Evolutionary conservation across 306 rosid species (phyloP).

Genomic region (Fragaria iinumae): DNA sequence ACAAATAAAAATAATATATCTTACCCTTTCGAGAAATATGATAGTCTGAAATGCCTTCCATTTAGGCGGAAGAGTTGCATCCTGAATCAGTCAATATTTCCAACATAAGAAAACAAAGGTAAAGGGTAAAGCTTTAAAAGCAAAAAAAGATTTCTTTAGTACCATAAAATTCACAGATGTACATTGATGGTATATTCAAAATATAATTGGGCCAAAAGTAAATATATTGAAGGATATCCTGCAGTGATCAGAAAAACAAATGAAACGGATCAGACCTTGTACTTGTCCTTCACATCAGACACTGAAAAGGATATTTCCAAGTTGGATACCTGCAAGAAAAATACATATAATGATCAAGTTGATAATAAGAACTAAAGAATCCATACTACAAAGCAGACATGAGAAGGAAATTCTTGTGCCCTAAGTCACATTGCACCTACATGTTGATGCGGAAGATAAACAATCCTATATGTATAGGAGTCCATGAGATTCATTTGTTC

Average conservation of each 20-base stretch:
- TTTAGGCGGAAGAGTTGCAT: slow-evolving; percentile 69
- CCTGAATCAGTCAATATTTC: slow-evolving; percentile 50
- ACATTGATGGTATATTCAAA: background rate
- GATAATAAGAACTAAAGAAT: background rate
- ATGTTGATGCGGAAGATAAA: background rate
- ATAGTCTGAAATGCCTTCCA: slow-evolving; percentile 90
- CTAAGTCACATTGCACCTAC: background rate
- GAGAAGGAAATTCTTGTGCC: background rate
- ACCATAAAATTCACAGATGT: slow-evolving; percentile 2
- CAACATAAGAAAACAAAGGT: slow-evolving; percentile 5
- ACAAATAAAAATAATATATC: slow-evolving; percentile 12
- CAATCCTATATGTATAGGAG: background rate
- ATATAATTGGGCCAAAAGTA: background rate
- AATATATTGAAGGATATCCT: background rate
- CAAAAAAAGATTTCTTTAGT: slow-evolving; percentile 5
- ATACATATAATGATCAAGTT: slow-evolving; percentile 6
- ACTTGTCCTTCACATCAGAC: slow-evolving; percentile 54
- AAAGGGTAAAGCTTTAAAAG: background rate
- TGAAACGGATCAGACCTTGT: slow-evolving; percentile 49
- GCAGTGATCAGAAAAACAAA: background rate
- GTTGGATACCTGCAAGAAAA: slow-evolving; percentile 34
- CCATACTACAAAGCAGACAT: background rate
- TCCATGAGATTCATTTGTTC: background rate
- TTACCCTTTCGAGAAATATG: slow-evolving; percentile 86
- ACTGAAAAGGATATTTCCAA: slow-evolving; percentile 42